Evolutionary conservation across 257 asterid genomes (phyloP), one percentile per base, ranked within the genome.

Genomic region (Salvia miltiorrhiza): DNA sequence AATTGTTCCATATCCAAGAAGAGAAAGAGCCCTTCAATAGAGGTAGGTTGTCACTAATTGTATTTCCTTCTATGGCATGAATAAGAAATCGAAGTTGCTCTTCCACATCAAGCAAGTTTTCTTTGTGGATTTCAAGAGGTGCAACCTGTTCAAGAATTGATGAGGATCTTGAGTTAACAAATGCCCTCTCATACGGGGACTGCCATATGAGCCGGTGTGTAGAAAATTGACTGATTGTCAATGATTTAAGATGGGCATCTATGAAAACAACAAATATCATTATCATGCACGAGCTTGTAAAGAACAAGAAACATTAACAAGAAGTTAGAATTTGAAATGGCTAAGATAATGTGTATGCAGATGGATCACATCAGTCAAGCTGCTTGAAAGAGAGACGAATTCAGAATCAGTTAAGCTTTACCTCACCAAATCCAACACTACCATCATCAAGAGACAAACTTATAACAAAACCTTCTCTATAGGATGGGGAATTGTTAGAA

Each of bases 371-470:
- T 16, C 4, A 49, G 13, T 20, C 32, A 11, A 58, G 40, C 68
- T 43, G 41, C 56, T 21, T 23, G 50, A 28, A 48, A 68, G 67
- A 24, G 47, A 67, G 66, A 67, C 35, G 10, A 17, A 56, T 55
- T 12, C 17, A 58, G 64, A 23, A 32, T 44, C 23, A 64, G 54
- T 13, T 7, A 55, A 69, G 55, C 79, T 70, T 30, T 72, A 93
- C 99, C 96, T 94, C 99, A 35, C 99, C 99, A 55, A 76, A 83
- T 50, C 99, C 99, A 53, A 79, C 76, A 71, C 84, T 82, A 63
- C 97, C 99, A 79, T 88, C 96, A 56, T 89, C 93, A 65, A 94
- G 93, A 69, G 78, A 70, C 79, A 94, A 47, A 56, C 85, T 70
- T 68, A 91, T 76, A 17, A 94, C 73, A 76, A 88, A 89, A 64